These are phyloP conservation scores for Yamadazyma scolyti DNA, from an alignment of 805 yeast genomes.

Conservation along the genomic window DNA sequence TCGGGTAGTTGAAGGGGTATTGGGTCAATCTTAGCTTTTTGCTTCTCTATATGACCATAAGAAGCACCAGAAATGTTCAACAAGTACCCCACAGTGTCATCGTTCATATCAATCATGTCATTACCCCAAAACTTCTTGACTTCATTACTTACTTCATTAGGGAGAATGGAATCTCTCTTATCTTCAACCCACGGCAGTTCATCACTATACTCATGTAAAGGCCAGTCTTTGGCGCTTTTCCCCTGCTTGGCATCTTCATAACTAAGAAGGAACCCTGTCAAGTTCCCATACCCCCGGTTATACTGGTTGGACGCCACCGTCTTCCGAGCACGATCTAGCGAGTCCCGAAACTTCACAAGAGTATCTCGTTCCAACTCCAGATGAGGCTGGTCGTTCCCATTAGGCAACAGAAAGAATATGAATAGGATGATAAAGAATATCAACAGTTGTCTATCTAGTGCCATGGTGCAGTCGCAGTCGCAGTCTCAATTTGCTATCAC, in stretches of 20 bases:
- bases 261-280: slow-evolving; percentile 69
- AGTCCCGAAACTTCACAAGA: slow-evolving; percentile 20
- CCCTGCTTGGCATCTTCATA: slow-evolving; percentile 54
- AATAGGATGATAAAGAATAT: slow-evolving; percentile 32
- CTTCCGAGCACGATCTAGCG: slow-evolving; percentile 14
- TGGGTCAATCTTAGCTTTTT: slow-evolving; percentile 3
- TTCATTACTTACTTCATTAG: slow-evolving; percentile 47
- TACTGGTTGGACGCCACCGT: slow-evolving; percentile 41
- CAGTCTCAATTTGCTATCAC: not conserved
- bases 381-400: slow-evolving; percentile 25
- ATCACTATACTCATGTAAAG: slow-evolving; percentile 43
- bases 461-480: slow-evolving; percentile 7
- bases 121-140: slow-evolving; percentile 55
- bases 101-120: slow-evolving; percentile 9
- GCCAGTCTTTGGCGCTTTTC: slow-evolving; percentile 51
- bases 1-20: slow-evolving; percentile 22
- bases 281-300: slow-evolving; percentile 56
- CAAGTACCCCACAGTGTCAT: slow-evolving; percentile 20
- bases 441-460: slow-evolving; percentile 31
- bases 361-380: slow-evolving; percentile 22
- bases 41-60: slow-evolving; percentile 26
- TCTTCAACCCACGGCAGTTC: slow-evolving; percentile 45
- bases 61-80: slow-evolving; percentile 34
- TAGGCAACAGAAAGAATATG: slow-evolving; percentile 29
- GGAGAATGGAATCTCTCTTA: slow-evolving; percentile 55